Percentiles rank a stretch among this genome's conserved stretches.
phyloP scores from a whole-genome alignment of 1,284 basidiomycete species.

The Rhodotorula sp. region DNA sequence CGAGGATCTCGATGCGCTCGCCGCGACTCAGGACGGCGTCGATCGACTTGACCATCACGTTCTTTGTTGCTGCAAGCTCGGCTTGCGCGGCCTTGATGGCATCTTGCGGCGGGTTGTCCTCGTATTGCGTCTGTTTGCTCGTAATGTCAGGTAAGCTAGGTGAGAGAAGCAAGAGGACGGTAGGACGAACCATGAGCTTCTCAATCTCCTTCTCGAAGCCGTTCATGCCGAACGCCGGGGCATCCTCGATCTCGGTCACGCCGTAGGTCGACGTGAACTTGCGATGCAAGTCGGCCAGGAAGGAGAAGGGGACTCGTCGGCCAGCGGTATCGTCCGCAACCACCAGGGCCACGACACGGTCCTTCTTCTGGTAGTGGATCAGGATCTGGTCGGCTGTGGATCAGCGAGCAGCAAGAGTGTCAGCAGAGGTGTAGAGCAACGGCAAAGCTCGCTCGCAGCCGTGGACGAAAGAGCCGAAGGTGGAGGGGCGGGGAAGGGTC shows the following conservation, averaged over 20 bases:
- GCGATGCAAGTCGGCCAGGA: conserved; percentile 81
- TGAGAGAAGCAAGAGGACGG: too few species aligned
- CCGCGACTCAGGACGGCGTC: conserved; percentile 77
- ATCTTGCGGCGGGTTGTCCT: conserved; percentile 84
- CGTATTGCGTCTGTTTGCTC: conserved; percentile 63
- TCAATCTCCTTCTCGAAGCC: conserved; percentile 65
- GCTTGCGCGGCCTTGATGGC: conserved; percentile 79
- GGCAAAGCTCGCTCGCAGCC: too few species aligned
- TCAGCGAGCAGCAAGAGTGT: not conserved
- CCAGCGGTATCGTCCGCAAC: conserved; percentile 91
- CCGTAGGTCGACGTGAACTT: conserved; percentile 63
- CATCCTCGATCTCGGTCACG: conserved; percentile 52
- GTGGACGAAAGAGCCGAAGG: not conserved
- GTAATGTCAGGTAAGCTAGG: not conserved
- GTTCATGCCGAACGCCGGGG: conserved; percentile 57
- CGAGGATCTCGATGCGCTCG: conserved; percentile 91
- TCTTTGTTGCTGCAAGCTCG: conserved; percentile 85
- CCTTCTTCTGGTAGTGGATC: conserved; percentile 77
- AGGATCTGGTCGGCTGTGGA: conserved; percentile 77
- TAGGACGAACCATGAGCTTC: conserved; percentile 62
- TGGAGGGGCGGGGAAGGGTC: not conserved
- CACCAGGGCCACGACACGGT: conserved; percentile 77
- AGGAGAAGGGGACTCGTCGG: conserved; percentile 89
- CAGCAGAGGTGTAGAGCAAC: not conserved
- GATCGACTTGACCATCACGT: conserved; percentile 51